Base-by-base conservation (phyloP, 164 flowering plant genomes). In the Stephania japonica region DNA sequence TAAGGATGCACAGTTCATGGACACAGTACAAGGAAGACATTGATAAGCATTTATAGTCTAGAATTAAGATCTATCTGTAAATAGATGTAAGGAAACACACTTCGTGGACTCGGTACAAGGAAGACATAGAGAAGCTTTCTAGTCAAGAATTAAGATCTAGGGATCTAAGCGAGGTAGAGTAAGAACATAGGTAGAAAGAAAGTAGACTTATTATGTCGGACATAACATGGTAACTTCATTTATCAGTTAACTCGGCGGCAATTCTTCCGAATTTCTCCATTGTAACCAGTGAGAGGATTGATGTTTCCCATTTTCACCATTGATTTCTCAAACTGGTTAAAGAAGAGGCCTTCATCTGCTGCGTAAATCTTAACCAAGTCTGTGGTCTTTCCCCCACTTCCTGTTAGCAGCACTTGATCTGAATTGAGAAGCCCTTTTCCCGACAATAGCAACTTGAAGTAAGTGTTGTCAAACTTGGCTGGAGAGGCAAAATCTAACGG, bases 301-400 rank as follows among this genome's bases (percentile, higher is more conserved):
- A 90, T 86, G 75, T 77, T 87, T 13, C 95, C 95, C 98, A 94
- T 90, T 80, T 92, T 94, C 8, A 92, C 80, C 97, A 94, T 92
- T 0, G 98, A 94, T 49, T 78, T 76, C 0, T 92, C 90, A 74
- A 94, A 94, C 65, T 91, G 94, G 64, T 84, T 56, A 71, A 86
- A 89, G 82, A 91, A 94, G 12, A 92, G 79, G 9, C 24, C 83
- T 65, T 86, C 87, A 75, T 94, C 85, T 59, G 78, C 85, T 0
- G 94, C 97, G 75, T 84, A 94, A 18, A 50, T 77, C 80, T 84
- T 83, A 14, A 94, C 95, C 73, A 91, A 62, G n/a, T 84, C 72
- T 83, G 73, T 75, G 2, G 88, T 83, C 13, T 81, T 80, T 4
- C 77, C 81, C 0, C 72, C 85, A 44, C 83, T 85, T 25, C 92